Base-by-base conservation (phyloP, 345 rosid species). In the Linum trigynum region DNA sequence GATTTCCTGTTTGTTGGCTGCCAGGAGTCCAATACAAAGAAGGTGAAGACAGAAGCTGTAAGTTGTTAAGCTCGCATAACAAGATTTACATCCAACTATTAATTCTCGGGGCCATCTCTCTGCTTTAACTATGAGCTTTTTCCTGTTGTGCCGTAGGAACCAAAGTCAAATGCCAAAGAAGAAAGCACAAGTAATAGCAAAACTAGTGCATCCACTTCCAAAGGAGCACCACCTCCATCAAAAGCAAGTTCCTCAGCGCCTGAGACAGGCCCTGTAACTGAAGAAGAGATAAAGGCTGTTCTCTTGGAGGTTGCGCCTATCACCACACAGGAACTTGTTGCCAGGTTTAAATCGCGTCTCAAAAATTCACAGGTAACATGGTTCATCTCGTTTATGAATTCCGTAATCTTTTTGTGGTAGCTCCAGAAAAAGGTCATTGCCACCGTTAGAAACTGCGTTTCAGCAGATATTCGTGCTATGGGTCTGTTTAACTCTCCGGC, bases 241-340 rank as follows among this genome's bases (percentile, higher is more conserved):
- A 86, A 66, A 75, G 53, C 82, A 11, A 70, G 79, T 23, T 23
- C 32, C 0, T 60, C 90, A 38, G 36, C 86, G 16, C 63, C 84
- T 56, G 55, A 80, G 38, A 74, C 90, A 2, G 95, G 87, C 15
- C 90, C 91, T 40, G 96, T 90, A 72, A 83, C 95, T 40, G 97
- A 90, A 79, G 95, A 88, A 10, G 97, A 90, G 79, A 86, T 94
- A 60, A 84, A 90, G 57, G 87, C 91, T 60, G 90, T 90, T 69
- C 72, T 92, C 72, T 57, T 85, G 86, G 88, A 88, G 69, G 86
- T 78, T 72, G 80, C 85, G 23, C 94, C 87, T 32, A 82, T 92
- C 7, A 90, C 98, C 36, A 92, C 98, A 39, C 89, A 85, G 71
- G 95, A 85, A 59, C 91, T 94, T 74, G 97, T 94, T 62, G 88